phyloP scores from a whole-genome alignment of 1,284 basidiomycete species.

The Wolfiporia cocos region DNA sequence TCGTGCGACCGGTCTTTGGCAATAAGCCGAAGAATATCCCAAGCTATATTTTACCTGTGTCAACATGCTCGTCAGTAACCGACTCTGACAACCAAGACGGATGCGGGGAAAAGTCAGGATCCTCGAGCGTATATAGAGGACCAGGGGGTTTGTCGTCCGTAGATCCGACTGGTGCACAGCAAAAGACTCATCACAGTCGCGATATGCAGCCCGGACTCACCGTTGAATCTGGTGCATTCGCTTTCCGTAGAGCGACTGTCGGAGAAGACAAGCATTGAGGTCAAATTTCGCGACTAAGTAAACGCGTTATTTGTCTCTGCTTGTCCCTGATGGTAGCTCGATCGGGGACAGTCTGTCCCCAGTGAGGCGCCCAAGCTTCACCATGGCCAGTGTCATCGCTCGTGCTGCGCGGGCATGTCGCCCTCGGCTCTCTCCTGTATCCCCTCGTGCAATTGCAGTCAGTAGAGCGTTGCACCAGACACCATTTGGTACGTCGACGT shows the following conservation, averaged over 20 bases:
- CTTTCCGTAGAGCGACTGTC: background rate
- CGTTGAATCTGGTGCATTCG: background rate
- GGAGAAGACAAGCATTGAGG: background rate
- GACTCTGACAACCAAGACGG: too few relatives aligned
- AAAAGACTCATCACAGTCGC: slow-evolving; percentile 21
- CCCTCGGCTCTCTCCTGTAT: background rate
- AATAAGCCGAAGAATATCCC: too few relatives aligned
- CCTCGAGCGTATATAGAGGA: slow-evolving; percentile 25
- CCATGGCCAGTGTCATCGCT: slow-evolving; percentile 5
- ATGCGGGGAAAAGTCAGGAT: slow-evolving; percentile 16
- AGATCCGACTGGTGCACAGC: slow-evolving; percentile 29
- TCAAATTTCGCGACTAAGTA: background rate
- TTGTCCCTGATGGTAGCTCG: slow-evolving; percentile 3
- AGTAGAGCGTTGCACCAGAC: slow-evolving; percentile 9
- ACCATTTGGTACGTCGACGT: slow-evolving; percentile 3
- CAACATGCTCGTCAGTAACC: too few relatives aligned
- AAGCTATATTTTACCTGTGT: too few relatives aligned
- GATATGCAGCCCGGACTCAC: slow-evolving; percentile 2
- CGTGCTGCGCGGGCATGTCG: slow-evolving; percentile 3
- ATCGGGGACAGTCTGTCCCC: background rate
- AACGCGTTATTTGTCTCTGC: slow-evolving; percentile 2
- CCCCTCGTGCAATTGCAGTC: background rate
- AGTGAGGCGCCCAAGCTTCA: background rate
- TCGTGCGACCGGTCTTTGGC: too few relatives aligned
- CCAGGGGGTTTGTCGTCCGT: slow-evolving; percentile 22